Base-by-base conservation (phyloP, 2,329 filamentous ascomycete genomes). In the Xylaria sp. region DNA sequence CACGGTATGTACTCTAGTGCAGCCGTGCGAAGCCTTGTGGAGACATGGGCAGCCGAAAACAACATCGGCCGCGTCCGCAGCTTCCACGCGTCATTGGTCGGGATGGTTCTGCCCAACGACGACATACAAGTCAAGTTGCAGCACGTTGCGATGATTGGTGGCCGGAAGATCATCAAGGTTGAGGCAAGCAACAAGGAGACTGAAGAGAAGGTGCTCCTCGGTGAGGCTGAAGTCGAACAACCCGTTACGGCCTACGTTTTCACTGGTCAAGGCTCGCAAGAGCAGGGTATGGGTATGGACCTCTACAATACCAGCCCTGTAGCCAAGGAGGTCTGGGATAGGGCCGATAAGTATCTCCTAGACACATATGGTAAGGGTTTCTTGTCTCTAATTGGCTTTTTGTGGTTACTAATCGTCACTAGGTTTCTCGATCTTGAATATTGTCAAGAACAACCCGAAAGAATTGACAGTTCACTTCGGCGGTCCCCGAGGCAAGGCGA, bases 271-370 rank as follows among this genome's bases (percentile, higher is more conserved):
- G 94, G 94, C 66, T 97, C 92, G 46, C 95, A 99, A 74, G 94
- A 99, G 75, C 94, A 99, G 74, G 94, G 94, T 59, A 99, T 99
- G 94, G 94, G 94, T 76, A 99, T 99, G 94, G 94, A 97, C 69
- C 82, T 99, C 47, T 99, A 99, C 73, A 89, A 83, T 68, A 96
- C 88, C 81, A 97, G 94, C 72, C 80, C 88, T 37, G 94, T 99
- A 18, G 95, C 94, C 59, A 92, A 92, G 78, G 93, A 96, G 66
- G 94, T 99, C 47, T 99, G 94, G 94, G 94, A 97, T 72, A 87
- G 92, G 56, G 95, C 94, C 46, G 94, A 99, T 77, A 95, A 91
- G 76, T 96, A 99, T 73, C 93, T 99, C 72, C 87, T 97, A 78
- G 93, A 97, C 76, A 97, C 96, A 72, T 99, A 99, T 77, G 94